A percentile compares a stretch with the other conserved stretches of the same genome.
Conservation (phyloP, 208 protist species). For the Leishmania braziliensis region DNA sequence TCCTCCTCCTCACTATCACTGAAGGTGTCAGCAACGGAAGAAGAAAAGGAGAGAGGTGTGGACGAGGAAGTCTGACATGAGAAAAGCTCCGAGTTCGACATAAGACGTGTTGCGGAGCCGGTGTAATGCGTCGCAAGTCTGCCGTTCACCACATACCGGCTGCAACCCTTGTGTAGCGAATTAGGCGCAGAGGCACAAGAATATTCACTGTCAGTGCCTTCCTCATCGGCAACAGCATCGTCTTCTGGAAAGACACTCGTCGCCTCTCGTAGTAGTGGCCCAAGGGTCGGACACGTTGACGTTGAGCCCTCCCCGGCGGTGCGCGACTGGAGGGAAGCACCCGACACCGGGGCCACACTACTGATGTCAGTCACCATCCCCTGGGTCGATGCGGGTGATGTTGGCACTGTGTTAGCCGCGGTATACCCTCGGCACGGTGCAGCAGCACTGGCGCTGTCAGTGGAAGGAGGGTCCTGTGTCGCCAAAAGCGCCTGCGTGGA, state of each 20-base stretch:
- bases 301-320: not conserved
- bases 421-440: not conserved
- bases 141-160: not conserved
- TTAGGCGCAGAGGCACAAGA: not conserved
- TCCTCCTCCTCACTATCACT: not conserved
- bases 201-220: not conserved
- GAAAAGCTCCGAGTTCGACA: not conserved
- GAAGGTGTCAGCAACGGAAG: not conserved
- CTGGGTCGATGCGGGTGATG: not conserved
- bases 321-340: not conserved
- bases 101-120: not conserved
- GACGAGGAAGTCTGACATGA: not conserved
- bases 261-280: not conserved
- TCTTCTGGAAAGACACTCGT: not conserved
- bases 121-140: not conserved
- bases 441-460: not conserved
- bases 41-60: not conserved
- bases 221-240: not conserved
- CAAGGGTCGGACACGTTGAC: not conserved
- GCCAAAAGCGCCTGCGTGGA: not conserved
- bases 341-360: not conserved
- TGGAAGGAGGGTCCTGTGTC: not conserved
- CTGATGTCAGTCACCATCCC: not conserved
- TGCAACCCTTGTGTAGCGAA: not conserved
- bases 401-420: not conserved